Base-by-base conservation (phyloP, 192 early-diverging fungal genomes). In the Entophlyctis helioformis region DNA sequence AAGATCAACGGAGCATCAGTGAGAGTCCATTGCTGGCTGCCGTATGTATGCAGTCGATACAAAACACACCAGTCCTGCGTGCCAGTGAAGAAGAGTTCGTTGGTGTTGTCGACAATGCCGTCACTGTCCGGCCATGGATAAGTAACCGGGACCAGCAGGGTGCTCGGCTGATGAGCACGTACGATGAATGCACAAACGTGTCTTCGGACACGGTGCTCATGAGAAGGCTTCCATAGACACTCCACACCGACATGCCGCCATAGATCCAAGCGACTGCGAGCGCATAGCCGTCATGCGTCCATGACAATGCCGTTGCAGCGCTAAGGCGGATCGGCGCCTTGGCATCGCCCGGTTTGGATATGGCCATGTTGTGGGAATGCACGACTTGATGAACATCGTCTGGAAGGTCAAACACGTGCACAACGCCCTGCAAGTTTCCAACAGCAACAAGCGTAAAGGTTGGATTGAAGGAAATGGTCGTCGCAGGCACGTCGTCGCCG, bases 211-310 rank as follows among this genome's bases (percentile, higher is more conserved):
- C 53, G 0, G 80, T 72, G 35, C 65, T 62, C 38, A 76, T 72
- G 7, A 84, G 44, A 12, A 81, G 47, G 1, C 64, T 61, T 6
- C 86, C 86, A 50, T 76, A 89, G 5, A 79, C 76, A 60, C 83
- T 89, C 86, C 86, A 89, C 4, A 89, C 54, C 0, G 78, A 70
- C 18, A 85, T 50, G 11, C 86, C 83, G 25, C 76, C 76, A 44
- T 59, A 45, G 18, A 45, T 56, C 67, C 74, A 83, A 31, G 78
- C 81, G 26, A 76, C 76, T 9, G 82, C 82, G n/a, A 89, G 52
- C 0, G 79, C 78, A 45, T 72, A 73, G 32, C 84, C 83, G 53
- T 86, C 80, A 10, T 64, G 61, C 21, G 82, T 76, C 86, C 86
- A 89, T 18, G 60, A 63, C n/a, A 87, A 33, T 0, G 69, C 62